Conservation (phyloP, 2,329 filamentous ascomycete species). For the Sclerotinia trifoliorum region DNA sequence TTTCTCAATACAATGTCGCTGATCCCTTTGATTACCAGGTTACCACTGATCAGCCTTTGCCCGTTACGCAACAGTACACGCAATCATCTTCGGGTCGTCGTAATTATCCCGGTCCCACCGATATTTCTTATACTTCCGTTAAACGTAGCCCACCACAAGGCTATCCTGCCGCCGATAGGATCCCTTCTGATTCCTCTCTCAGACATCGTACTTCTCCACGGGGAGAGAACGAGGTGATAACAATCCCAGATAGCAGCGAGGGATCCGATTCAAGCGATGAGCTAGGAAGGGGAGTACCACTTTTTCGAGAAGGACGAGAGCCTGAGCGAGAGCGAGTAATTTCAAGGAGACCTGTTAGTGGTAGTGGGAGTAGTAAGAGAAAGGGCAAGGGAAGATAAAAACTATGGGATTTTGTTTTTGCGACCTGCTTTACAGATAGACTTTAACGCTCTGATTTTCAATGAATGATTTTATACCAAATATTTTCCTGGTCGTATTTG, state of each 20-base stretch:
- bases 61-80: conserved; percentile 39
- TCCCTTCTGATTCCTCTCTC: conserved; percentile 31
- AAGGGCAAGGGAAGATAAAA: conserved; percentile 31
- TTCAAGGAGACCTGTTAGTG: conserved; percentile 31
- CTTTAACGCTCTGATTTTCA: conserved; percentile 3
- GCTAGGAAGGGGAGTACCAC: conserved; percentile 35
- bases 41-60: conserved; percentile 33
- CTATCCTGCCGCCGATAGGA: conserved; percentile 30
- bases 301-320: conserved; percentile 33
- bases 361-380: conserved; percentile 27
- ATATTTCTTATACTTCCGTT: conserved; percentile 40
- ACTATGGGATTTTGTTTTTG: not conserved
- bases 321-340: conserved; percentile 24
- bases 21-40: conserved; percentile 44
- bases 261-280: conserved; percentile 34
- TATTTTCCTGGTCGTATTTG: not conserved
- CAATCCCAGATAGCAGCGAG: conserved; percentile 27
- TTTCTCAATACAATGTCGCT: conserved; percentile 36
- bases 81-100: conserved; percentile 37
- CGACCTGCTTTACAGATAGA: not conserved
- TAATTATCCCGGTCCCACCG: conserved; percentile 39
- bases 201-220: conserved; percentile 26
- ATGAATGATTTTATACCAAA: not conserved
- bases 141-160: conserved; percentile 30
- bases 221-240: conserved; percentile 28